Conservation (phyloP, 106 monocot genomes). For the Apostasia shenzhenica region DNA sequence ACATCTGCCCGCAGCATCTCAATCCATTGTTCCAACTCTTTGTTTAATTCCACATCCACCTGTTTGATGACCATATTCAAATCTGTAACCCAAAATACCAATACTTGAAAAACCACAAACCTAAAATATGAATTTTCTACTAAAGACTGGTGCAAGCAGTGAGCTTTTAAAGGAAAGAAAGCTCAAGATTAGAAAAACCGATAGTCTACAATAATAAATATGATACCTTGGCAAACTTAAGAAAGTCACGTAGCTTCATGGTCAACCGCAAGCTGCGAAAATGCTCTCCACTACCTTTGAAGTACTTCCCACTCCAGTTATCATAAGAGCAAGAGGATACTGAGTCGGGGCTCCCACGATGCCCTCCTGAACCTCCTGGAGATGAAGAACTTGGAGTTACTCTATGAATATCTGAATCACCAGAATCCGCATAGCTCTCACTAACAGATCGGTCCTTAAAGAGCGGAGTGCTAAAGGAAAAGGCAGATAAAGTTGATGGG, state of each 20-base stretch:
- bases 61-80: neutral
- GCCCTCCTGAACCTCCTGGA: conserved; percentile 9
- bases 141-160: too few species aligned
- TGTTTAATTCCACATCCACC: conserved; percentile 59
- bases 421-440: conserved; percentile 22
- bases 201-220: too few species aligned
- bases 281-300: conserved; percentile 57
- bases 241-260: conserved; percentile 81
- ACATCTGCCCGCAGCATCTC: conserved; percentile 66
- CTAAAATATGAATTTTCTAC: too few species aligned
- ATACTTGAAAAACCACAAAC: too few species aligned
- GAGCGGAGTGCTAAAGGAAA: conserved; percentile 20
- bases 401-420: conserved; percentile 42
- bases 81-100: too few species aligned
- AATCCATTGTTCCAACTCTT: conserved; percentile 92
- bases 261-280: conserved; percentile 61
- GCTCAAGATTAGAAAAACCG: too few species aligned
- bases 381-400: conserved; percentile 27
- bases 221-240: conserved; percentile 74
- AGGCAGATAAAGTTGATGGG: conserved; percentile 14
- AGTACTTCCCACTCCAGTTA: conserved; percentile 49
- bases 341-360: conserved; percentile 48
- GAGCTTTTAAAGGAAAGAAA: too few species aligned
- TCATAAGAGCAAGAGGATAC: conserved; percentile 50
- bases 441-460: conserved; percentile 17